A percentile compares a stretch with the other conserved stretches of the same genome.
Evolutionary conservation across 257 asterid species (phyloP).

Genomic region (Solanum raphanifolium): DNA sequence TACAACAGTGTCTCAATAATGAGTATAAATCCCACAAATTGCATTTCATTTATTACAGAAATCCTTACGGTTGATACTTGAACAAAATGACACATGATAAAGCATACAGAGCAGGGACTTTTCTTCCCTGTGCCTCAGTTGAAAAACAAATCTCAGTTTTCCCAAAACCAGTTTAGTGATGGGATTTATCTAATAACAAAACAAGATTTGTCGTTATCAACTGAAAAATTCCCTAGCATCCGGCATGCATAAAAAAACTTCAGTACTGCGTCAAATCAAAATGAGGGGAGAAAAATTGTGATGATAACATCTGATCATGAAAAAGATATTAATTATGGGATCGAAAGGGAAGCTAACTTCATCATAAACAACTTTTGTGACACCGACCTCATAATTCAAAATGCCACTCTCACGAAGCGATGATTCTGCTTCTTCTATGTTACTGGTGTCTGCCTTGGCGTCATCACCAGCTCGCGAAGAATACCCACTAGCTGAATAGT

Average conservation of each 20-base stretch:
- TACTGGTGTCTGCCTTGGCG: constrained; percentile 52
- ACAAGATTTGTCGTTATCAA: neutral
- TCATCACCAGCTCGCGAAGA: constrained; percentile 87
- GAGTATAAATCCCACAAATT: neutral
- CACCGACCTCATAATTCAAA: constrained; percentile 77
- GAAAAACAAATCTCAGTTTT: neutral
- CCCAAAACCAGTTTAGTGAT: neutral
- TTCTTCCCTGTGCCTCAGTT: neutral
- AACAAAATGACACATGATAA: neutral
- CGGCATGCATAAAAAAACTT: neutral
- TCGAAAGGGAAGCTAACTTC: neutral
- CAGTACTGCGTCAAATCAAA: neutral
- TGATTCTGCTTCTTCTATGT: constrained; percentile 92
- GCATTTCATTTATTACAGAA: neutral
- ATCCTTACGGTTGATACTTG: neutral
- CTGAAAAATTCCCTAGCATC: neutral
- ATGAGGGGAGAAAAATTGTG: too few relatives aligned
- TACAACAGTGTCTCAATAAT: neutral
- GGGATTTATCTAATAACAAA: neutral
- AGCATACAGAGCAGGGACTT: neutral
- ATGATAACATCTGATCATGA: neutral
- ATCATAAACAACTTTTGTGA: neutral
- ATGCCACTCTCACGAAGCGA: constrained; percentile 90
- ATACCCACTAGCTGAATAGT: constrained; percentile 81
- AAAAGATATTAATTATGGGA: neutral